Evolutionary conservation across 2,329 filamentous ascomycete genomes (phyloP).

Genomic region (Penicillium sp.): DNA sequence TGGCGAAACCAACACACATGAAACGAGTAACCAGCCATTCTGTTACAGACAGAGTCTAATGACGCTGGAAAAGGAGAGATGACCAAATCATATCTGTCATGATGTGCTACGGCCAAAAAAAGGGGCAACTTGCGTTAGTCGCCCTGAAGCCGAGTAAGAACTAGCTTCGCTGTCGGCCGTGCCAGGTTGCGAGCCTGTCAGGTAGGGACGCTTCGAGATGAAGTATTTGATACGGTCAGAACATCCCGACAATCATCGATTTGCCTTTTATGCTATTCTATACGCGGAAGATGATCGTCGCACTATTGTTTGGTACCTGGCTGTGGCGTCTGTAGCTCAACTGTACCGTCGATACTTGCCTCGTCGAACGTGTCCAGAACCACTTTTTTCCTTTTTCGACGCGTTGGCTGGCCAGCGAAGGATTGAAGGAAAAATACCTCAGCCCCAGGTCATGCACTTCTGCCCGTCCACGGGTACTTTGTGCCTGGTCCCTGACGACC

Average conservation of each 20-base stretch:
- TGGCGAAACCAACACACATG: slow-evolving; percentile 8
- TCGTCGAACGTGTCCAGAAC: background rate
- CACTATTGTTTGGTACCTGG: slow-evolving; percentile 6
- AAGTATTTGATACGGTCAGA: slow-evolving; percentile 13
- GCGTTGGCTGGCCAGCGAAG: slow-evolving; percentile 8
- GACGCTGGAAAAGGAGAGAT: background rate
- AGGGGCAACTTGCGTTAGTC: background rate
- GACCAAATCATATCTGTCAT: background rate
- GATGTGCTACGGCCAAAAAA: background rate
- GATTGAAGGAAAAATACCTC: slow-evolving; percentile 6
- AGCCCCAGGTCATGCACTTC: background rate
- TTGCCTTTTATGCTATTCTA: background rate
- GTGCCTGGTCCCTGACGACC: background rate
- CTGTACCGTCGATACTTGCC: slow-evolving; percentile 17
- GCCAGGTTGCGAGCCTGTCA: background rate
- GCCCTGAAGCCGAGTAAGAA: background rate
- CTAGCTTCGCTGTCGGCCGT: background rate
- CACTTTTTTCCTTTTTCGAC: background rate
- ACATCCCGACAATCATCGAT: slow-evolving; percentile 7
- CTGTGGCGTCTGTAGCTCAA: slow-evolving; percentile 11
- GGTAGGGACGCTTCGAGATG: background rate
- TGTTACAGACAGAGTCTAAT: background rate
- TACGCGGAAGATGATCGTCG: slow-evolving; percentile 20
- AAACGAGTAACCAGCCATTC: background rate
- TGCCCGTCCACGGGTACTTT: background rate